Conservation (phyloP, 495 filamentous ascomycete genomes). For the Tricharina praecox region DNA sequence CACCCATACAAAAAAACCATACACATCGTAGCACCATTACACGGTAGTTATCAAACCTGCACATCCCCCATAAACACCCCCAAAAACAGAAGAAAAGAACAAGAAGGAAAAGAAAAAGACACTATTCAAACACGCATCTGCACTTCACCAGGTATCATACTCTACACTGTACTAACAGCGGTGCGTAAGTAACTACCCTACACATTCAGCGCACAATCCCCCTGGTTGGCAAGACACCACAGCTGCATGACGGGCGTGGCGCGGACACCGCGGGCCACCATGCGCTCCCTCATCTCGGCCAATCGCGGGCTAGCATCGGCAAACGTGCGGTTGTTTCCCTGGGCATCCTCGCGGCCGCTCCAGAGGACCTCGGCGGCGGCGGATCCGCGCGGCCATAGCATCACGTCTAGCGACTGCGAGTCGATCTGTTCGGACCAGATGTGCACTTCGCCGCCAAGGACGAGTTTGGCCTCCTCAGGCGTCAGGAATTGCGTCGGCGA, state of each 20-base stretch:
- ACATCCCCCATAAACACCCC: too few species aligned
- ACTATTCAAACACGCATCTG: too few species aligned
- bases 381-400: constrained; percentile 56
- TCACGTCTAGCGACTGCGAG: constrained; percentile 44
- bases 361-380: constrained; percentile 63
- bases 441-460: constrained; percentile 60
- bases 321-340: constrained; percentile 47
- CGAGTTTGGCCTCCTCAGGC: constrained; percentile 38
- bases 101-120: too few species aligned
- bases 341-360: constrained; percentile 45
- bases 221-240: constrained; percentile 27
- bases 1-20: too few species aligned
- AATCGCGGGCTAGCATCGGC: constrained; percentile 46
- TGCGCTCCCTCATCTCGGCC: constrained; percentile 52
- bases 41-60: too few species aligned
- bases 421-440: constrained; percentile 71
- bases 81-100: too few species aligned
- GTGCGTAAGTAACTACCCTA: too few species aligned
- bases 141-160: too few species aligned
- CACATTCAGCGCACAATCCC: background rate
- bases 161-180: too few species aligned
- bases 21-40: too few species aligned
- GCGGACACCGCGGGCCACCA: constrained; percentile 47
- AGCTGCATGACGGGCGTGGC: constrained; percentile 42
- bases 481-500: constrained; percentile 49